A percentile compares a stretch with the other conserved stretches of the same genome.
Evolutionary conservation across 805 yeast genomes (phyloP).

Genomic region (Ogataea sp.): DNA sequence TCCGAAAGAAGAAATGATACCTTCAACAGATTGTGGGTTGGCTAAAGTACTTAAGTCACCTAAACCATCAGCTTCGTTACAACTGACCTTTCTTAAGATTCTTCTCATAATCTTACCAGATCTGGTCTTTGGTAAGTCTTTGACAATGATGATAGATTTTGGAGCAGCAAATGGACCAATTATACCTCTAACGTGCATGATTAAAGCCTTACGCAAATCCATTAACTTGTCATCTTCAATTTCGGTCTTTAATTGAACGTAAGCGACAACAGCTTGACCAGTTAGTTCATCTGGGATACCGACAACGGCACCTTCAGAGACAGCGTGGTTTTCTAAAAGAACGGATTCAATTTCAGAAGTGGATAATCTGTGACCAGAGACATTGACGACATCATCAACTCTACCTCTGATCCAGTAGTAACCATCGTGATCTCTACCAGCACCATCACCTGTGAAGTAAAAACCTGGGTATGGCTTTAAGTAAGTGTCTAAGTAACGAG

Average conservation of each 20-base stretch:
- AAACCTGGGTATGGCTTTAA: conserved; percentile 87
- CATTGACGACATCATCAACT: conserved; percentile 97
- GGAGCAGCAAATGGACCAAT: conserved; percentile 97
- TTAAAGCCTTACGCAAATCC: conserved; percentile 62
- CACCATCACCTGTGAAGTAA: conserved; percentile 98
- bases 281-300: conserved; percentile 93
- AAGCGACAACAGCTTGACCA: conserved; percentile 96
- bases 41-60: conserved; percentile 90
- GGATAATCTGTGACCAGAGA: conserved; percentile 95
- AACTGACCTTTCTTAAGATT: conserved; percentile 84
- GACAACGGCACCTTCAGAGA: conserved; percentile 94
- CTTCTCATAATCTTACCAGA: conserved; percentile 99
- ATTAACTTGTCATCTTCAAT: conserved; percentile 37
- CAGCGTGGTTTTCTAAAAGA: conserved; percentile 66
- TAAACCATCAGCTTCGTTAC: conserved; percentile 86
- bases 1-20: conserved; percentile 63
- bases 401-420: conserved; percentile 98
- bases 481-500: conserved; percentile 84
- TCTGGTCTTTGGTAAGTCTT: conserved; percentile 95
- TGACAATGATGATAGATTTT: conserved; percentile 69
- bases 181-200: conserved; percentile 83
- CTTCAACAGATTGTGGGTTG: conserved; percentile 77
- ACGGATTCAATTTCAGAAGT: conserved; percentile 98
- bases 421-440: conserved; percentile 94
- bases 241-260: conserved; percentile 66